These are phyloP conservation scores for Alternaria ethzedia DNA, from an alignment of 2,329 filamentous ascomycete species.

Conservation along the genomic window DNA sequence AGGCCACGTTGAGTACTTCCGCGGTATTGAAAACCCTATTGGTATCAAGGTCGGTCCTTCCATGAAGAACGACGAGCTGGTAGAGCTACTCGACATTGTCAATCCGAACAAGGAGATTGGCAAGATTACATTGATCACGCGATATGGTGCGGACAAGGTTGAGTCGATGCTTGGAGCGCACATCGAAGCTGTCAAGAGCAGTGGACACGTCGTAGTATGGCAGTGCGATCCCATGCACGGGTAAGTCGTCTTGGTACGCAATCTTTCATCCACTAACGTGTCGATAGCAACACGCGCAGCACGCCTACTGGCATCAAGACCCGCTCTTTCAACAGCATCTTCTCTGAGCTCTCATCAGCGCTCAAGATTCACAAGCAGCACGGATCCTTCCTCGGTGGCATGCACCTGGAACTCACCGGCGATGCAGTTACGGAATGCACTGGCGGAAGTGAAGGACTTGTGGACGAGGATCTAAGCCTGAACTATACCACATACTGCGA, in stretches of 20 bases:
- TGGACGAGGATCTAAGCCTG: slow-evolving; percentile 84
- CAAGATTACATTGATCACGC: slow-evolving; percentile 94
- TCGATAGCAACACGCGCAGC: slow-evolving; percentile 61
- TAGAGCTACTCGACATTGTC: slow-evolving; percentile 79
- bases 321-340: slow-evolving; percentile 86
- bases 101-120: slow-evolving; percentile 84
- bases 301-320: slow-evolving; percentile 87
- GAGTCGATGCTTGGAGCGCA: slow-evolving; percentile 77
- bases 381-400: slow-evolving; percentile 86
- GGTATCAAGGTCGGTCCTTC: slow-evolving; percentile 95
- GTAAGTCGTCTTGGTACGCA: slow-evolving; percentile 32
- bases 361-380: slow-evolving; percentile 83
- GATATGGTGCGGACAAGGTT: slow-evolving; percentile 85
- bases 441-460: slow-evolving; percentile 84
- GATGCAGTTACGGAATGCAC: slow-evolving; percentile 97
- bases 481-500: slow-evolving; percentile 98
- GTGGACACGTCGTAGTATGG: slow-evolving; percentile 83
- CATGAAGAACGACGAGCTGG: slow-evolving; percentile 77
- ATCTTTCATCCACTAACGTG: slow-evolving; percentile 10
- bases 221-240: slow-evolving; percentile 99
- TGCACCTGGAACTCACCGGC: slow-evolving; percentile 93
- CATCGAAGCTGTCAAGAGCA: slow-evolving; percentile 85
- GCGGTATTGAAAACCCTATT: slow-evolving; percentile 93
- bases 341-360: slow-evolving; percentile 83
- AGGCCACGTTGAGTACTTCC: slow-evolving; percentile 96